A percentile compares a stretch with the other conserved stretches of the same genome.
Evolutionary conservation across 2,329 filamentous ascomycete species (phyloP).

Genomic region (Xylariaceae sp.): DNA sequence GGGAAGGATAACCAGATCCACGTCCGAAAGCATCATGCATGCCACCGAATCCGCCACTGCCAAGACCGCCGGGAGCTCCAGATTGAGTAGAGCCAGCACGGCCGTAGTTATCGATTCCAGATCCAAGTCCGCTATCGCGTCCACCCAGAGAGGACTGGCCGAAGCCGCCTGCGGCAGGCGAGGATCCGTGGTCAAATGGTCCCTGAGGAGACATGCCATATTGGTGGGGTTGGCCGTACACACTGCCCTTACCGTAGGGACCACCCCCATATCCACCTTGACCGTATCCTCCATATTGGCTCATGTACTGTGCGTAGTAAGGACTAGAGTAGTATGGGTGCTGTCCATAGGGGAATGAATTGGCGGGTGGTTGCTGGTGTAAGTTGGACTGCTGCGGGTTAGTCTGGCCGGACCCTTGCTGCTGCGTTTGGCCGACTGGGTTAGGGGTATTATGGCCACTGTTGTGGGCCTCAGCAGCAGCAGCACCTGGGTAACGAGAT

Average conservation of each 20-base stretch:
- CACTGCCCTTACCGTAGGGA: slow-evolving; percentile 51
- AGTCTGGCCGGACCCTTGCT: slow-evolving; percentile 31
- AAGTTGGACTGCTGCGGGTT: slow-evolving; percentile 34
- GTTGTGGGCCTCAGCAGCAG: slow-evolving; percentile 67
- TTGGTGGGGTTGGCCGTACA: slow-evolving; percentile 50
- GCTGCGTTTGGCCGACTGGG: slow-evolving; percentile 58
- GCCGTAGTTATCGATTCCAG: slow-evolving; percentile 50
- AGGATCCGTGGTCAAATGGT: slow-evolving; percentile 52
- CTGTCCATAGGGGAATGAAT: slow-evolving; percentile 24
- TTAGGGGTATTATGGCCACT: slow-evolving; percentile 91
- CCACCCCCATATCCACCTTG: slow-evolving; percentile 45
- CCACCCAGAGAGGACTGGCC: slow-evolving; percentile 49
- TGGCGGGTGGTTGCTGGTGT: slow-evolving; percentile 29
- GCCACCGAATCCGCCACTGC: slow-evolving; percentile 46
- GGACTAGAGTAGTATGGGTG: slow-evolving; percentile 54
- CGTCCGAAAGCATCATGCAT: slow-evolving; percentile 54
- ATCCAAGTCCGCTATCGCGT: slow-evolving; percentile 45
- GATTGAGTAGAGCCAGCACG: slow-evolving; percentile 47
- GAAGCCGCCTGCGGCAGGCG: slow-evolving; percentile 46
- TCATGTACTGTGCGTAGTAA: slow-evolving; percentile 58
- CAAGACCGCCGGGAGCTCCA: slow-evolving; percentile 46
- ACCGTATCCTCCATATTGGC: slow-evolving; percentile 44
- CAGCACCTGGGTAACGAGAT: slow-evolving; percentile 53
- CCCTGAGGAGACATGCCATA: slow-evolving; percentile 54
- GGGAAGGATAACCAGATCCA: slow-evolving; percentile 50